phyloP scores from a whole-genome alignment of 306 rosid species.

The Begonia masoniana region DNA sequence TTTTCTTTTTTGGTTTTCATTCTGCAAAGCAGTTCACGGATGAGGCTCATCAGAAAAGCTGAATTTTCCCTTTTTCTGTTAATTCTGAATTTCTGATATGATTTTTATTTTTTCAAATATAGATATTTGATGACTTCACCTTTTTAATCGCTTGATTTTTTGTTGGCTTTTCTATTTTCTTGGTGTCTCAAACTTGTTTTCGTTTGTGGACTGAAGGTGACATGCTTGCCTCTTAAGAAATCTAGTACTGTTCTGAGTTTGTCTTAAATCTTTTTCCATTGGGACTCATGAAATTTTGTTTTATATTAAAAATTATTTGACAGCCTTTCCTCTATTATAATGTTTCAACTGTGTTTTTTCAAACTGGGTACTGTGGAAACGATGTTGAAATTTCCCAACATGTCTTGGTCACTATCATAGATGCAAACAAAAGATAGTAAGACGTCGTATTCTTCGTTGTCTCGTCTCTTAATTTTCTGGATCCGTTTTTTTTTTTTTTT shows the following conservation, averaged over 20 bases:
- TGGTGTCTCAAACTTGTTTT: neutral
- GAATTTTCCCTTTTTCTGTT: too few species aligned
- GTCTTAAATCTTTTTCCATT: neutral
- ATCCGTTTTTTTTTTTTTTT: too few species aligned
- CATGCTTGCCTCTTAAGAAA: neutral
- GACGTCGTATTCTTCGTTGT: too few species aligned
- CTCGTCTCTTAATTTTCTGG: too few species aligned
- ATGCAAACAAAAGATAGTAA: neutral
- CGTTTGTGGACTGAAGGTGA: neutral
- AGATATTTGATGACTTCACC: too few species aligned
- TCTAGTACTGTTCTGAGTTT: neutral
- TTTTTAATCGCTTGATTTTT: too few species aligned
- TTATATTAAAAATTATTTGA: constrained; percentile 14
- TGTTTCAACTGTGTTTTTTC: constrained; percentile 10
- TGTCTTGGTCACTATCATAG: constrained; percentile 7
- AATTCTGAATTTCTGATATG: too few species aligned
- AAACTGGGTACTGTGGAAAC: constrained; percentile 16
- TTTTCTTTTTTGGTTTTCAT: too few species aligned
- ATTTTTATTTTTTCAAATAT: too few species aligned
- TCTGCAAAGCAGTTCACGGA: too few species aligned
- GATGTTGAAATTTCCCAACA: constrained; percentile 10
- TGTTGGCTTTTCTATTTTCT: too few species aligned
- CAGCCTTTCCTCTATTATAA: constrained; percentile 10
- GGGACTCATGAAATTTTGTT: neutral
- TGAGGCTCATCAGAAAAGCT: too few species aligned